Percentiles rank a stretch among this genome's conserved stretches.
These are phyloP conservation scores for Rhynchospora breviuscula DNA, from an alignment of 176 grass and related monocot genomes.

Conservation along the genomic window DNA sequence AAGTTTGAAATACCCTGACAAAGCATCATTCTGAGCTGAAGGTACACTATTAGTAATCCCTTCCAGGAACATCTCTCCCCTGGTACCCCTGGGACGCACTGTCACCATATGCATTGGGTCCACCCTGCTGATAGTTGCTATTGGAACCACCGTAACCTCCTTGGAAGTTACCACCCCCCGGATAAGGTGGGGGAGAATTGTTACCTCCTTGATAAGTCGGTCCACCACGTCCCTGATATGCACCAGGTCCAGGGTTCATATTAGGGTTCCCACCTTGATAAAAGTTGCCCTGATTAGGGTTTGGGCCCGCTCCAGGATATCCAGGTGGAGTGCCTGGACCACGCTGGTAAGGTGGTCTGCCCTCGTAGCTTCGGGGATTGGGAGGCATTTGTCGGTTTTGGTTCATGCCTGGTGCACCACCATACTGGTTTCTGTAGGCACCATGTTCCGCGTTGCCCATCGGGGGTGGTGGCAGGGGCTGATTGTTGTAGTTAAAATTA, in stretches of 20 bases:
- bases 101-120: conserved; percentile 14
- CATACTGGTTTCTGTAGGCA: conserved; percentile 41
- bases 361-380: conserved; percentile 1
- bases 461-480: conserved; percentile 26
- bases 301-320: conserved; percentile 4
- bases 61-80: conserved; percentile 43
- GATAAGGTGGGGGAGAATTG: conserved; percentile 22
- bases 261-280: conserved; percentile 41
- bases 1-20: conserved; percentile 1
- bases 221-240: conserved; percentile 40
- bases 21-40: background rate
- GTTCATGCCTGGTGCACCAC: conserved; percentile 32
- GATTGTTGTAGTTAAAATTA: conserved; percentile 26
- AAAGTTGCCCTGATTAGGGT: conserved; percentile 8
- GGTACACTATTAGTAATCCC: conserved; percentile 44
- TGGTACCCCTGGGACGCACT: conserved; percentile 10
- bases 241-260: conserved; percentile 23
- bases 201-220: conserved; percentile 35
- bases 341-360: conserved; percentile 1
- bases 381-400: conserved; percentile 15
- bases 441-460: conserved; percentile 29
- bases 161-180: conserved; percentile 33
- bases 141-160: conserved; percentile 23
- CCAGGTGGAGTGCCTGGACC: conserved; percentile 13
- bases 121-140: conserved; percentile 15